A percentile compares a stretch with the other conserved stretches of the same genome.
phyloP scores from a whole-genome alignment of 805 yeast species.

The Ogataea ganodermae region DNA sequence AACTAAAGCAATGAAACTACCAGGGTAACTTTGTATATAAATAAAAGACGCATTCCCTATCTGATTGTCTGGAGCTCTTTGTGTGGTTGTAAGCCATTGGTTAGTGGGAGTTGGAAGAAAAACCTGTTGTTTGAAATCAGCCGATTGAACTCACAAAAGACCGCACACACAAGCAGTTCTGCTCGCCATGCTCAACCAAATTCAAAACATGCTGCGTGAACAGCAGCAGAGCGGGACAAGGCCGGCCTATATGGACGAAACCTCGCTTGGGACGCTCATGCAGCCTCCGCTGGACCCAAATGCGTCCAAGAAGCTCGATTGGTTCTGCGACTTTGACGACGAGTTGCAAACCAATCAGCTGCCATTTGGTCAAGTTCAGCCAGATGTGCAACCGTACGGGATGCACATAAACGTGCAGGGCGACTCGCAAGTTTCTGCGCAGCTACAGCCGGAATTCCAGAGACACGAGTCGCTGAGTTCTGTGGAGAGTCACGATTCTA shows the following conservation, averaged over 20 bases:
- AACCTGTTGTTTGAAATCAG: not conserved
- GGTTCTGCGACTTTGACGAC: constrained; percentile 23
- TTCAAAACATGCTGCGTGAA: not conserved
- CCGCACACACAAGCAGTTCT: too few species aligned
- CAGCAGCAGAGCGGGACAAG: not conserved
- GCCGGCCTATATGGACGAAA: not conserved
- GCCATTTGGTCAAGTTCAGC: not conserved
- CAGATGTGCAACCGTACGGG: too few species aligned
- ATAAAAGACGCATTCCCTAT: constrained; percentile 1
- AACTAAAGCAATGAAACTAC: not conserved
- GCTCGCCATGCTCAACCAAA: constrained; percentile 33
- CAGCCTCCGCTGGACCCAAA: not conserved
- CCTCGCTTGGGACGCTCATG: not conserved
- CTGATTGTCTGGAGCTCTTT: too few species aligned
- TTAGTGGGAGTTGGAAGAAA: too few species aligned
- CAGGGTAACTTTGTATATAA: not conserved
- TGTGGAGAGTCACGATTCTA: constrained; percentile 13
- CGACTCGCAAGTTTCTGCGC: not conserved
- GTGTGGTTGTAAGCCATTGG: too few species aligned
- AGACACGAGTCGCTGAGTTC: constrained; percentile 18
- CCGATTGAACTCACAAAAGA: not conserved
- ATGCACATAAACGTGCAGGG: not conserved
- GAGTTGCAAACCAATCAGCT: constrained; percentile 15
- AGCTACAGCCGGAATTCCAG: constrained; percentile 15
- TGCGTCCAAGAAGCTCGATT: constrained; percentile 8